Conservation (phyloP, 179 eudicot genomes). For the Silene coronaria region DNA sequence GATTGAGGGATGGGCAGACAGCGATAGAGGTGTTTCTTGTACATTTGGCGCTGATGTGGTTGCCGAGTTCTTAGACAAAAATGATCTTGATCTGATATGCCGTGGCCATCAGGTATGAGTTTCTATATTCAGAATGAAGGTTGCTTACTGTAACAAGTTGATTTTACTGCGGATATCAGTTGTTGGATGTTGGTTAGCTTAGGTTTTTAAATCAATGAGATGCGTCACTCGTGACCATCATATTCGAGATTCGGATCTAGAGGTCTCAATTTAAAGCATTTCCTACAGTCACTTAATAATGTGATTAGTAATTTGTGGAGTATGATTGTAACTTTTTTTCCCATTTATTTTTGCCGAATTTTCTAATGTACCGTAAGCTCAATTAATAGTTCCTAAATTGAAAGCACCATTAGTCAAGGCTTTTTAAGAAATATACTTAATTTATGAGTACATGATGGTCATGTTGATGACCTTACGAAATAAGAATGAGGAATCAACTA, state of each 20-base stretch:
- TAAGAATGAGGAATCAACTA: no score
- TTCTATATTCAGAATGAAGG: neutral
- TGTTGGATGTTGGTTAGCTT: neutral
- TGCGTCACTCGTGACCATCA: neutral
- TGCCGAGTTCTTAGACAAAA: slow-evolving; percentile 56
- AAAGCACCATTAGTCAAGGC: neutral
- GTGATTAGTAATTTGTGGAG: neutral
- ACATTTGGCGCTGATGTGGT: slow-evolving; percentile 73
- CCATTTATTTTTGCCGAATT: neutral
- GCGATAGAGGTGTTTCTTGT: slow-evolving; percentile 82
- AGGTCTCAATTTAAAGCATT: neutral
- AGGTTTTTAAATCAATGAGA: neutral
- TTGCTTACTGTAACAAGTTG: neutral
- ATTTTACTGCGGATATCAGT: neutral
- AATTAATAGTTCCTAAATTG: neutral
- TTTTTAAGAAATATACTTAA: no score
- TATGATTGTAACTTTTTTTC: neutral
- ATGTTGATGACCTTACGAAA: no score
- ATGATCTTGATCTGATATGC: slow-evolving; percentile 70
- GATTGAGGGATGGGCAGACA: slow-evolving; percentile 63
- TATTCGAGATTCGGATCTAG: neutral
- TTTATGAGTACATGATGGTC: no score
- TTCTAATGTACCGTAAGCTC: neutral
- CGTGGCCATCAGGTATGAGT: slow-evolving; percentile 72
- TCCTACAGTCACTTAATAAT: neutral